phyloP scores from a whole-genome alignment of 176 grass and related monocot genomes.

The Coix lacrymajobi region DNA sequence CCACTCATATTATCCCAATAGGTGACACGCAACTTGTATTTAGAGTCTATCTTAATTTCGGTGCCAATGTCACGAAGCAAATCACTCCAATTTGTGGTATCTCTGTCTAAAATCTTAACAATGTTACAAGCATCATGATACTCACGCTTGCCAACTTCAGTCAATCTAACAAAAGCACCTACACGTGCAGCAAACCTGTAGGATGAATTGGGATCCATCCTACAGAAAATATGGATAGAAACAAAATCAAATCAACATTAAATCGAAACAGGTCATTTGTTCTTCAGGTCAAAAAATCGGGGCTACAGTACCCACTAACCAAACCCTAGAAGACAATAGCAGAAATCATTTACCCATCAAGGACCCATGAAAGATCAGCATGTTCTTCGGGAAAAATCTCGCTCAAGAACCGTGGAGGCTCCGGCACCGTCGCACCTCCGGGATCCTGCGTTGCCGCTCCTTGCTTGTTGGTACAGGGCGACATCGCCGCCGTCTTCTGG shows the following conservation, averaged over 20 bases:
- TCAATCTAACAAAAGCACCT: neutral
- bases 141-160: neutral
- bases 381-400: neutral
- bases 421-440: no score
- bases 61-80: neutral
- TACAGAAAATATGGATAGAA: neutral
- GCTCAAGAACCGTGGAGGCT: no score
- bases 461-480: no score
- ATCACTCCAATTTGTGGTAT: neutral
- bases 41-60: neutral
- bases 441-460: no score
- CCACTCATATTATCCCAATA: neutral
- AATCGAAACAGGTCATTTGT: no score
- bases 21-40: neutral
- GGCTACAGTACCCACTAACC: neutral
- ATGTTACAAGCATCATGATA: neutral
- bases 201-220: neutral
- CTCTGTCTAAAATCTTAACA: neutral
- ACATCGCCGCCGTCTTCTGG: no score
- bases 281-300: no score
- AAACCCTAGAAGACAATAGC: no score
- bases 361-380: no score
- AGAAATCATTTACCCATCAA: no score
- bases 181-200: neutral
- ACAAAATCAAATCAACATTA: neutral